These are phyloP conservation scores for Beauveria sp. DNA, from an alignment of 2,329 filamentous ascomycete species.

Conservation along the genomic window DNA sequence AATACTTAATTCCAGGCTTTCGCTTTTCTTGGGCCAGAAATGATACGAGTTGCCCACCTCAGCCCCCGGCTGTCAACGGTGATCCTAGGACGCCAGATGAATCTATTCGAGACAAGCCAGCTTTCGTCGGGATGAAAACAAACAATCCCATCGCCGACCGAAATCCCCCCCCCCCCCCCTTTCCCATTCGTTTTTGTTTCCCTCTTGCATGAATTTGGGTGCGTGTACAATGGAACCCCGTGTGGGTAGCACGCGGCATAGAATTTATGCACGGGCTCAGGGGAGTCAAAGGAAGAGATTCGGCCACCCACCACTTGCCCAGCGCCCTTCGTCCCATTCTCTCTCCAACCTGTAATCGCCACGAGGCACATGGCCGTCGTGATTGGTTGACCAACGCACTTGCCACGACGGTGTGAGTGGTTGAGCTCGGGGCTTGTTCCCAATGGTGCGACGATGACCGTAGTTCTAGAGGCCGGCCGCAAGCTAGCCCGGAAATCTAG, in stretches of 20 bases:
- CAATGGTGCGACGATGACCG: constrained; percentile 1
- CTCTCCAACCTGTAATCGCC: background rate
- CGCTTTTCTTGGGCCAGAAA: background rate
- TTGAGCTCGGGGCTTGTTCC: background rate
- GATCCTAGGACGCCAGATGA: background rate
- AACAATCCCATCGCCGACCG: too few relatives aligned
- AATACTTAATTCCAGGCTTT: too few relatives aligned
- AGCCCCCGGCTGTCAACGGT: background rate
- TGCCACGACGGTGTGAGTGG: background rate
- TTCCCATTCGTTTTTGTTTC: too few relatives aligned
- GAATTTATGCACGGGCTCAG: too few relatives aligned
- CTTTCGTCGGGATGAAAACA: too few relatives aligned
- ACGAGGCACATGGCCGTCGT: background rate
- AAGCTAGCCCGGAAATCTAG: background rate
- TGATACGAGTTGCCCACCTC: background rate
- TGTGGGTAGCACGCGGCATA: too few relatives aligned
- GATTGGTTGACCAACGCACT: background rate
- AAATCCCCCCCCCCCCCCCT: too few relatives aligned
- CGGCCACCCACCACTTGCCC: too few relatives aligned
- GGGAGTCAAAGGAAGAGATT: too few relatives aligned
- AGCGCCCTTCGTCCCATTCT: background rate
- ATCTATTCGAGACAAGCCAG: constrained; percentile 1
- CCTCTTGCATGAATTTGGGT: too few relatives aligned
- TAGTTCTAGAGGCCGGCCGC: background rate
- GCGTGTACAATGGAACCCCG: too few relatives aligned